phyloP scores from a whole-genome alignment of 108 stramenopile species.

The Chaetoceros muelleri region DNA sequence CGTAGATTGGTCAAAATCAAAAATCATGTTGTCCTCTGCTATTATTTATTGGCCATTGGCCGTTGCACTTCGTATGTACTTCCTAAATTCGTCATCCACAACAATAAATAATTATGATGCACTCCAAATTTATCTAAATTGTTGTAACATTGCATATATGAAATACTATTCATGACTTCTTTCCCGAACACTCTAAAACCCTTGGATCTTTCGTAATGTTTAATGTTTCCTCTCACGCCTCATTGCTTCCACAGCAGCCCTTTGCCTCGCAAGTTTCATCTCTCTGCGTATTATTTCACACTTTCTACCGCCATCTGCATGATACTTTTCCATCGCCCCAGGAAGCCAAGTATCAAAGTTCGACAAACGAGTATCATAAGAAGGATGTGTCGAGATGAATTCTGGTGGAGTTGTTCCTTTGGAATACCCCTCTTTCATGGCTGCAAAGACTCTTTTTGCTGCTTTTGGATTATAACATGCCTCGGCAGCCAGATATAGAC shows the following conservation, averaged over 20 bases:
- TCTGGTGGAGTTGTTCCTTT: conserved; percentile 38
- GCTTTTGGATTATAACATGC: conserved; percentile 81
- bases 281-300: conserved; percentile 43
- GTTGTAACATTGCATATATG: too few relatives aligned
- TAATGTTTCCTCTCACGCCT: conserved; percentile 11
- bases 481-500: conserved; percentile 46
- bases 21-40: too few relatives aligned
- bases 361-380: conserved; percentile 43
- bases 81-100: too few relatives aligned
- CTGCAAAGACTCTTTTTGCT: conserved; percentile 50
- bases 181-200: too few relatives aligned
- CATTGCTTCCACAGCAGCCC: conserved; percentile 22
- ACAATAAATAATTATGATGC: too few relatives aligned
- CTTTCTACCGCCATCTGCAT: conserved; percentile 34
- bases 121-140: too few relatives aligned
- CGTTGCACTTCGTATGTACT: too few relatives aligned
- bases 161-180: too few relatives aligned
- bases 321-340: conserved; percentile 33
- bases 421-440: conserved; percentile 16
- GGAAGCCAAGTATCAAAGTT: conserved; percentile 64
- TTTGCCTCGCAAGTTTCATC: conserved; percentile 38
- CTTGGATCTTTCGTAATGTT: too few relatives aligned
- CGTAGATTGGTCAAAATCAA: too few relatives aligned
- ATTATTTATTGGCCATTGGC: too few relatives aligned
- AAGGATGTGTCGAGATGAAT: conserved; percentile 74